phyloP scores from a whole-genome alignment of 1,139 yeast species.

The Yamadazyma conglobata region DNA sequence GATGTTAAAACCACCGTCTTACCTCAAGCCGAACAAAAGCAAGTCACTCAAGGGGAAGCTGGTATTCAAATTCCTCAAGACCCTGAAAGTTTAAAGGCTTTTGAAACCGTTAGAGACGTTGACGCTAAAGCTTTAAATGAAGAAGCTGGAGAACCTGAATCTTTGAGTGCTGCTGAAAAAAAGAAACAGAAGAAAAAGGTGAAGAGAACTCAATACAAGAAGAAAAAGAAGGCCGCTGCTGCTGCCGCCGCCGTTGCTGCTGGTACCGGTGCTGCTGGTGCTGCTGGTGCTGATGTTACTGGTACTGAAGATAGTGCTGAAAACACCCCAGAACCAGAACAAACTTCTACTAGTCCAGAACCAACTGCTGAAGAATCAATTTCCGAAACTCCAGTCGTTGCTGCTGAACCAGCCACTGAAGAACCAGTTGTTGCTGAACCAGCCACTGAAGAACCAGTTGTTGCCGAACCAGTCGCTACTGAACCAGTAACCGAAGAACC shows the following conservation, averaged over 20 bases:
- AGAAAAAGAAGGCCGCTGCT: conserved; percentile 42
- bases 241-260: conserved; percentile 35
- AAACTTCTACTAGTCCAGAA: conserved; percentile 9
- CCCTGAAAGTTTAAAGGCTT: conserved; percentile 38
- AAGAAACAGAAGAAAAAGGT: conserved; percentile 48
- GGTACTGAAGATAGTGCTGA: conserved; percentile 13
- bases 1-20: conserved; percentile 49
- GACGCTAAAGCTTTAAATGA: conserved; percentile 49
- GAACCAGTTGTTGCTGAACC: conserved; percentile 6
- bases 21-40: conserved; percentile 50
- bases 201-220: conserved; percentile 45
- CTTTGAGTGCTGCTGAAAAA: conserved; percentile 36
- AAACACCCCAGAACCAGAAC: conserved; percentile 17
- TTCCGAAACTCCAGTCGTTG: conserved; percentile 8
- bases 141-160: conserved; percentile 4
- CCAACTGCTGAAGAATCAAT: conserved; percentile 6
- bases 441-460: conserved; percentile 3
- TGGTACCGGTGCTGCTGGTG: conserved; percentile 15
- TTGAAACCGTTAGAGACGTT: conserved; percentile 31
- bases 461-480: conserved; percentile 2
- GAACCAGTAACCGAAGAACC: conserved; percentile 5
- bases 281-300: conserved; percentile 20
- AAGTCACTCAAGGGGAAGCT: conserved; percentile 55
- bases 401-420: conserved; percentile 4
- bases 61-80: conserved; percentile 46